phyloP scores from a whole-genome alignment of 306 rosid genomes.

The Vachellia pachyceras region DNA sequence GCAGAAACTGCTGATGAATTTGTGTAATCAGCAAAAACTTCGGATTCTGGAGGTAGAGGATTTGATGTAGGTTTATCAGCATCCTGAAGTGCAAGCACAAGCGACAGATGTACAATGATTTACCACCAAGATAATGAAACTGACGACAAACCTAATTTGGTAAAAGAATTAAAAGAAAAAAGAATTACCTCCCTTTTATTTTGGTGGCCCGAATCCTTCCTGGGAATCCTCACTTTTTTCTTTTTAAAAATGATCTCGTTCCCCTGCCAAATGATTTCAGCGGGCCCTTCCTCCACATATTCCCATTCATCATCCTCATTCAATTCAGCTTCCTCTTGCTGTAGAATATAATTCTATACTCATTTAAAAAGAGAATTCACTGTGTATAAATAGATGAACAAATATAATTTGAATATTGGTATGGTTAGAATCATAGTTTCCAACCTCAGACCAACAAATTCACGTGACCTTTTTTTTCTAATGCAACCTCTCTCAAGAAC shows the following conservation, averaged over 20 bases:
- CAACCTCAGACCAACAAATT: not conserved
- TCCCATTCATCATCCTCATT: conserved; percentile 57
- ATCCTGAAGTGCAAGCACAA: conserved; percentile 43
- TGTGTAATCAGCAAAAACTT: conserved; percentile 47
- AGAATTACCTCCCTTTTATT: conserved; percentile 45
- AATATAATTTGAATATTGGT: not conserved
- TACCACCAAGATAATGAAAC: not conserved
- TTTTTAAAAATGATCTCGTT: conserved; percentile 80
- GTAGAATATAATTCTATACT: conserved; percentile 1
- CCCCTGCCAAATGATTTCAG: conserved; percentile 86
- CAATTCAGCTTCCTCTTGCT: conserved; percentile 46
- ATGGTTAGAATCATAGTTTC: not conserved
- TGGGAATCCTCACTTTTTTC: conserved; percentile 65
- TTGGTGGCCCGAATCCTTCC: conserved; percentile 36
- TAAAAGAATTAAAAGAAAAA: not conserved
- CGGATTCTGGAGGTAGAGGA: conserved; percentile 87
- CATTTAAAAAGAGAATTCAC: not conserved
- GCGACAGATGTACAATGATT: not conserved
- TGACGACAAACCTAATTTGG: not conserved
- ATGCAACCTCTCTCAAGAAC: conserved; percentile 22
- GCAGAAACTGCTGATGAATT: conserved; percentile 39
- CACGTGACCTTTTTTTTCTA: not conserved
- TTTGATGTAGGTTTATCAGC: conserved; percentile 75
- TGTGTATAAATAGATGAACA: not conserved
- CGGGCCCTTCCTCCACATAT: conserved; percentile 72